Conservation (phyloP, 202 grass and related monocot genomes). For the Dendrocalamus latiflorus region DNA sequence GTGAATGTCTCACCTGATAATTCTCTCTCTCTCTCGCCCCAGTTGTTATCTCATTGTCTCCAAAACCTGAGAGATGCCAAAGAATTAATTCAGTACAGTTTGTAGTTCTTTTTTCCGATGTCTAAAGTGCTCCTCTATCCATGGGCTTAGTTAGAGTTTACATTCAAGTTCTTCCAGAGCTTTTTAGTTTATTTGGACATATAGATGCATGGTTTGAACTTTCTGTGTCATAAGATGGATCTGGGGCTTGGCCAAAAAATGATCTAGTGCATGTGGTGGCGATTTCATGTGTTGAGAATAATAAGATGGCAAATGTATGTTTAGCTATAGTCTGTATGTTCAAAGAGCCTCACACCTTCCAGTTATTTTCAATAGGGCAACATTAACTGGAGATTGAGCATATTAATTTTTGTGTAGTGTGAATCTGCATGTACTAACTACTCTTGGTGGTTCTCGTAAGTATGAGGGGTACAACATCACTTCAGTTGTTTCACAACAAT, state of each 20-base stretch:
- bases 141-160: neutral
- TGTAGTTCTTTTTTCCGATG: neutral
- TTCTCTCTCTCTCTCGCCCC: too few species aligned
- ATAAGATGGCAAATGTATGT: neutral
- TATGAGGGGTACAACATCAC: neutral
- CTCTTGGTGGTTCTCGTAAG: neutral
- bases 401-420: neutral
- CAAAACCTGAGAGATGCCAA: neutral
- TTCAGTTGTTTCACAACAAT: neutral
- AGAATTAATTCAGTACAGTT: neutral
- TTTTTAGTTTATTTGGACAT: neutral
- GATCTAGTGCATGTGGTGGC: neutral
- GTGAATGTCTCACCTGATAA: constrained; percentile 26
- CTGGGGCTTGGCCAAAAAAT: neutral
- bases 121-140: neutral
- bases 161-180: neutral
- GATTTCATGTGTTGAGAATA: constrained; percentile 1
- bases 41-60: too few species aligned
- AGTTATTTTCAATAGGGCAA: neutral
- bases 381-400: neutral
- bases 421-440: neutral
- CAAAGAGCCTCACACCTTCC: too few species aligned
- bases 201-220: neutral
- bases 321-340: constrained; percentile 11
- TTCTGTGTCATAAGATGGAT: neutral